Conservation (phyloP, 108 stramenopile genomes). For the Stephanodiscus triporus region DNA sequence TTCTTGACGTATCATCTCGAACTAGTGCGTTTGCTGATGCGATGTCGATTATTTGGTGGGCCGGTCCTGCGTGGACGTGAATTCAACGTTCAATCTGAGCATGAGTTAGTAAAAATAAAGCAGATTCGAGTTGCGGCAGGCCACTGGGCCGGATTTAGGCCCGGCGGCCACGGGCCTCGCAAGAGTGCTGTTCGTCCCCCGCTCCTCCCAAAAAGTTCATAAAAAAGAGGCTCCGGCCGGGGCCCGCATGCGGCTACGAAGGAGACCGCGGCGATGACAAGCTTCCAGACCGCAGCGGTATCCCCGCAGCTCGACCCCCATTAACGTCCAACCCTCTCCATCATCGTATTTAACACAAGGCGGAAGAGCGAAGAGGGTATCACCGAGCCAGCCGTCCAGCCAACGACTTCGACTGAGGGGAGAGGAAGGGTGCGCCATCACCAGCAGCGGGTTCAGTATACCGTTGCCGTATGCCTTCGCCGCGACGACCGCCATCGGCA, state of each 20-base stretch:
- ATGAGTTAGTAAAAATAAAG: neutral
- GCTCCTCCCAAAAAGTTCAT: neutral
- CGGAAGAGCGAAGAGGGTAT: neutral
- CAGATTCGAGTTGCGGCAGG: neutral
- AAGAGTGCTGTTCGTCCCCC: neutral
- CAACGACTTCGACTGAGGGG: neutral
- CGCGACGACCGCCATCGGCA: too few relatives aligned
- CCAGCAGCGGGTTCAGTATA: too few relatives aligned
- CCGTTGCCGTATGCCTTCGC: too few relatives aligned
- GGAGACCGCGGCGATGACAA: neutral
- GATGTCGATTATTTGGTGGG: too few relatives aligned
- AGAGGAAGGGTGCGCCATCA: too few relatives aligned
- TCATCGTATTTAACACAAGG: neutral
- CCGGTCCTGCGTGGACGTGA: too few relatives aligned
- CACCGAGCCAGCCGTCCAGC: neutral
- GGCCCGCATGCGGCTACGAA: neutral
- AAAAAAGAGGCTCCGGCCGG: neutral
- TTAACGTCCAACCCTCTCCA: neutral
- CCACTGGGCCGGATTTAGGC: too few relatives aligned
- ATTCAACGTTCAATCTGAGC: too few relatives aligned
- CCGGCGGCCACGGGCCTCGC: too few relatives aligned
- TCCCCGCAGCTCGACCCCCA: neutral
- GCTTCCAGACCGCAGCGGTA: neutral
- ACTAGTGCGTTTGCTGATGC: neutral
- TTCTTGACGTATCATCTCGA: neutral